phyloP scores from a whole-genome alignment of 2,329 filamentous ascomycete species.

The Fusarium dimerum region DNA sequence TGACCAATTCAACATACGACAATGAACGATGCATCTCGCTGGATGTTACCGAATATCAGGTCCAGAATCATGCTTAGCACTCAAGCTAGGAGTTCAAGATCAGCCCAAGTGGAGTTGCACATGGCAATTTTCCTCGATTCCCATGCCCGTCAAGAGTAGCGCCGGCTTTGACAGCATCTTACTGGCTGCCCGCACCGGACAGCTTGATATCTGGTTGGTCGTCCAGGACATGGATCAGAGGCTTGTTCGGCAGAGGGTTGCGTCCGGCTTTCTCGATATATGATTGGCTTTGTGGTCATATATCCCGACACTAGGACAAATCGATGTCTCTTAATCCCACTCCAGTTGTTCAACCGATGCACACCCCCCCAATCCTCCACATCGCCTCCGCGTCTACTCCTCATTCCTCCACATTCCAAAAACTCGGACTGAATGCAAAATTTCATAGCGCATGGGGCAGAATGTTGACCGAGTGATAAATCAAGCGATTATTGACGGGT shows the following conservation, averaged over 20 bases:
- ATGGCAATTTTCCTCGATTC: neutral
- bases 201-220: neutral
- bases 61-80: neutral
- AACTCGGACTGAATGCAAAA: too few relatives aligned
- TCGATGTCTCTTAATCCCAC: neutral
- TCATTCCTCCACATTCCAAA: too few relatives aligned
- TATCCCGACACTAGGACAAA: neutral
- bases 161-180: slow-evolving; percentile 5
- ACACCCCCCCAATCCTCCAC: neutral
- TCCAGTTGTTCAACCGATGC: neutral
- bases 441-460: too few relatives aligned
- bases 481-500: too few relatives aligned
- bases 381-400: too few relatives aligned
- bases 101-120: neutral
- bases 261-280: neutral
- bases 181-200: slow-evolving; percentile 1
- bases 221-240: too few relatives aligned
- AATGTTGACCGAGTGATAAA: too few relatives aligned
- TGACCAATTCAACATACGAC: too few relatives aligned
- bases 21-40: too few relatives aligned
- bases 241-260: neutral
- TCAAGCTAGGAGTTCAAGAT: neutral
- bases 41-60: too few relatives aligned
- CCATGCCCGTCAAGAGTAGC: slow-evolving; percentile 1
- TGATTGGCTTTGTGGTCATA: neutral